These are phyloP conservation scores for Cordyceps cateniannulata DNA, from an alignment of 2,329 filamentous ascomycete species.

Conservation along the genomic window DNA sequence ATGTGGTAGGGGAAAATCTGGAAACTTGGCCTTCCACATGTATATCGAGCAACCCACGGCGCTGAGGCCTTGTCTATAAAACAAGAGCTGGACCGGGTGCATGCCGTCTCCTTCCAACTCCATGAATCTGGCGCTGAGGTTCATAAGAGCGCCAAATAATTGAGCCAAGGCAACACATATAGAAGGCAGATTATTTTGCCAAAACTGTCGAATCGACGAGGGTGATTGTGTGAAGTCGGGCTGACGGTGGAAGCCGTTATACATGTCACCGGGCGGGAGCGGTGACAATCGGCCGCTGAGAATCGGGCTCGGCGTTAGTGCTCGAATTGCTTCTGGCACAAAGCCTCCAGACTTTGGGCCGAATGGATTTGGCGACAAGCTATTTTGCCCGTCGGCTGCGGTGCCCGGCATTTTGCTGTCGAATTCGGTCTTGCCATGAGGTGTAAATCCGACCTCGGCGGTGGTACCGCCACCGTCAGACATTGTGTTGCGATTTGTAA, in stretches of 20 bases:
- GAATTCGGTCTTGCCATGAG: neutral
- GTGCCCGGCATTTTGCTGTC: neutral
- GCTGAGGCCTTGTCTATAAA: slow-evolving; percentile 72
- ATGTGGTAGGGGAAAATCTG: slow-evolving; percentile 64
- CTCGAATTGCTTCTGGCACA: neutral
- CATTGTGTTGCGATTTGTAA: neutral
- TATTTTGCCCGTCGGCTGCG: neutral
- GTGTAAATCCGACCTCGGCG: neutral
- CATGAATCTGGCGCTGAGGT: slow-evolving; percentile 68
- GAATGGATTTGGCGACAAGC: neutral
- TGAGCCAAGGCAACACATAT: slow-evolving; percentile 68
- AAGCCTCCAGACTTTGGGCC: neutral
- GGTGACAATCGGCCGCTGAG: slow-evolving; percentile 17
- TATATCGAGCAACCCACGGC: slow-evolving; percentile 59
- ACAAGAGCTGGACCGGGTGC: slow-evolving; percentile 79
- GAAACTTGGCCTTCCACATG: slow-evolving; percentile 64
- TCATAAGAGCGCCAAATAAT: slow-evolving; percentile 80
- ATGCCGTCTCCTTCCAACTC: slow-evolving; percentile 66
- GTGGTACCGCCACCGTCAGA: neutral
- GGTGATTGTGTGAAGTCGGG: neutral
- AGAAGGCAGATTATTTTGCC: slow-evolving; percentile 64
- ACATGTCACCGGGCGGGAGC: slow-evolving; percentile 11
- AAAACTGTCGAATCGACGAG: slow-evolving; percentile 34
- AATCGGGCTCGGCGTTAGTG: slow-evolving; percentile 17
- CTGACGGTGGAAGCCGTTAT: neutral